Evolutionary conservation across 352 stramenopile genomes (phyloP).

Genomic region (Phytopythium kandeliae): DNA sequence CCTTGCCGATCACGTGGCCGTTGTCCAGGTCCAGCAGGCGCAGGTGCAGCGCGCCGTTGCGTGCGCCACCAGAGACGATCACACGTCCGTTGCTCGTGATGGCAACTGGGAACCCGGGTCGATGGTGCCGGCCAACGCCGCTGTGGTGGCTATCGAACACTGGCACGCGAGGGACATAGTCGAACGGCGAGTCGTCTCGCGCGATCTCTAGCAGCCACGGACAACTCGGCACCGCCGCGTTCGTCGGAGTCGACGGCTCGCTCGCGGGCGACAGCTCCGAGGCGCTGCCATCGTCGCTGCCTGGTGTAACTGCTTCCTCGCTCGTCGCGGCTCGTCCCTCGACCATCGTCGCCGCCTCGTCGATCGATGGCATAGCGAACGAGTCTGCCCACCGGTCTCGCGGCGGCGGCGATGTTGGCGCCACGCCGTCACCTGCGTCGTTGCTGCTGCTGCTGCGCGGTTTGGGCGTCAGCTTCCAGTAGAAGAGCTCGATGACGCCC

Average conservation of each 20-base stretch:
- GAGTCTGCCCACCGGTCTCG: constrained; percentile 3
- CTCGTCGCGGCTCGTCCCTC: not conserved
- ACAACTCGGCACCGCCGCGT: constrained; percentile 23
- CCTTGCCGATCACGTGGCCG: constrained; percentile 74
- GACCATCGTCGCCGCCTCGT: constrained; percentile 1
- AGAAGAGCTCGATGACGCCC: constrained; percentile 80
- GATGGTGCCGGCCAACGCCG: not conserved
- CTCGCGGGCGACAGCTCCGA: not conserved
- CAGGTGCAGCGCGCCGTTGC: constrained; percentile 69
- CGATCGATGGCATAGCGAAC: not conserved
- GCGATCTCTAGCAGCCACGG: constrained; percentile 67
- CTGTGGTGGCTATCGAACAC: constrained; percentile 44
- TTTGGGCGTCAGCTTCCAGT: constrained; percentile 76
- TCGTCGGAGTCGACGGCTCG: not conserved
- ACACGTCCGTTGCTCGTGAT: constrained; percentile 73
- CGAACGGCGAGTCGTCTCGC: constrained; percentile 71
- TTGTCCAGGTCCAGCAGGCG: constrained; percentile 77
- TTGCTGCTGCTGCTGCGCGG: constrained; percentile 5
- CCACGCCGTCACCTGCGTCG: not conserved
- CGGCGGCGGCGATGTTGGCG: not conserved
- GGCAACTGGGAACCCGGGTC: constrained; percentile 39
- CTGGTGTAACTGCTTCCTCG: not conserved
- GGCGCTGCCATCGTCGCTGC: not conserved
- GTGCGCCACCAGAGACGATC: constrained; percentile 61
- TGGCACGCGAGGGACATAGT: constrained; percentile 74